Conservation (phyloP, 2,329 filamentous ascomycete species). For the Ophiostoma piceae region DNA sequence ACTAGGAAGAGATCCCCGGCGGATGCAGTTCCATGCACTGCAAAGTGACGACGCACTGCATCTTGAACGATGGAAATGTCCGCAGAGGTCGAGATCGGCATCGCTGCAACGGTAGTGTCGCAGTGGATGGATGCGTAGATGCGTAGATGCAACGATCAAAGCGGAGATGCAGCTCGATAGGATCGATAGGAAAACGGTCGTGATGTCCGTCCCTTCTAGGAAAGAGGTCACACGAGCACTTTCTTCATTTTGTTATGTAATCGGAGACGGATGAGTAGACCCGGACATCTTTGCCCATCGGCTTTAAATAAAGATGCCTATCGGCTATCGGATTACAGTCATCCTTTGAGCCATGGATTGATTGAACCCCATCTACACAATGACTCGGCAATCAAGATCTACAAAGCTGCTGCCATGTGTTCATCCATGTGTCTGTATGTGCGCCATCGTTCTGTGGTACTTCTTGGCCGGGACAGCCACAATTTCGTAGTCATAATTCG, state of each 20-base stretch:
- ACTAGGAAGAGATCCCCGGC: neutral
- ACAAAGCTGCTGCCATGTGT: neutral
- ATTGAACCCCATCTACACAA: no score
- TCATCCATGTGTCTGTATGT: neutral
- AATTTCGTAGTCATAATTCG: neutral
- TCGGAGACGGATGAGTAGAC: neutral
- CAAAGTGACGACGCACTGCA: neutral
- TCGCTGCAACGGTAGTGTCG: neutral
- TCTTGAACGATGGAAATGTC: neutral
- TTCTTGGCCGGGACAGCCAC: neutral
- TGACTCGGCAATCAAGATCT: no score
- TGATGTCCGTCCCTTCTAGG: neutral
- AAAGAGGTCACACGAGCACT: slow-evolving; percentile 3
- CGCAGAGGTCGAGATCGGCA: neutral
- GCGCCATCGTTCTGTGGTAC: neutral
- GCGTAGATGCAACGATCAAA: neutral
- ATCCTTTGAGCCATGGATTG: no score
- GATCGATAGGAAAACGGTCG: neutral
- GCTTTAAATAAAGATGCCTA: no score
- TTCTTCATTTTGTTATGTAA: neutral
- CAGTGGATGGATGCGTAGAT: neutral
- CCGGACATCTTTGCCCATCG: neutral
- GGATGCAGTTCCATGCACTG: neutral
- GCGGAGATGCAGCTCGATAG: neutral
- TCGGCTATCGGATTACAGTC: no score